A percentile compares a stretch with the other conserved stretches of the same genome.
Conservation (phyloP, 164 flowering plant species). For the Euptelea pleiosperma region DNA sequence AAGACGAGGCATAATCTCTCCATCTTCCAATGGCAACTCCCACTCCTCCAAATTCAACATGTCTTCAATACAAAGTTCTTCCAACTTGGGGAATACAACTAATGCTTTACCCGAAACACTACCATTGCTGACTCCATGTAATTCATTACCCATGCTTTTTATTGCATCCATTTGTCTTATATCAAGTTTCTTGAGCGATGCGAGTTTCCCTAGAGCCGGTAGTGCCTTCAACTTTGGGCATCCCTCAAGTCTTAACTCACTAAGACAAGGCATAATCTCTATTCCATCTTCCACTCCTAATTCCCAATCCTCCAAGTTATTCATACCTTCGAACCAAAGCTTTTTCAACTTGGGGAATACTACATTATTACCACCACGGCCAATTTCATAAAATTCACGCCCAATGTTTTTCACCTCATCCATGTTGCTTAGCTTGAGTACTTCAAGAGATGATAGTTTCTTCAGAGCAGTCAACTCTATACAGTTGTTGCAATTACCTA, state of each 20-base stretch:
- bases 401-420: background rate
- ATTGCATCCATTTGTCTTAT: background rate
- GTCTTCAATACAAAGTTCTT: too few relatives aligned
- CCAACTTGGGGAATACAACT: too few relatives aligned
- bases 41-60: too few relatives aligned
- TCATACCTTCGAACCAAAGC: background rate
- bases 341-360: background rate
- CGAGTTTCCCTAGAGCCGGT: background rate
- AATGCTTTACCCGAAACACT: too few relatives aligned
- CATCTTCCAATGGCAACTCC: too few relatives aligned
- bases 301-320: slow-evolving; percentile 1
- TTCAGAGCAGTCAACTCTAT: background rate
- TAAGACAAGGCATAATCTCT: slow-evolving; percentile 1
- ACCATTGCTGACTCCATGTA: too few relatives aligned
- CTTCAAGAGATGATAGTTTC: background rate
- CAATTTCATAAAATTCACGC: background rate
- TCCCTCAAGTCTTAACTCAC: background rate
- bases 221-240: background rate
- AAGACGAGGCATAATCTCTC: too few relatives aligned
- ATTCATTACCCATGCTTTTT: background rate
- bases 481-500: background rate
- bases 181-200: background rate
- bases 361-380: background rate
- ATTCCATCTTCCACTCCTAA: background rate
- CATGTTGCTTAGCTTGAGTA: background rate